Base-by-base conservation (phyloP, 1,139 yeast genomes). In the Pichia sp. region DNA sequence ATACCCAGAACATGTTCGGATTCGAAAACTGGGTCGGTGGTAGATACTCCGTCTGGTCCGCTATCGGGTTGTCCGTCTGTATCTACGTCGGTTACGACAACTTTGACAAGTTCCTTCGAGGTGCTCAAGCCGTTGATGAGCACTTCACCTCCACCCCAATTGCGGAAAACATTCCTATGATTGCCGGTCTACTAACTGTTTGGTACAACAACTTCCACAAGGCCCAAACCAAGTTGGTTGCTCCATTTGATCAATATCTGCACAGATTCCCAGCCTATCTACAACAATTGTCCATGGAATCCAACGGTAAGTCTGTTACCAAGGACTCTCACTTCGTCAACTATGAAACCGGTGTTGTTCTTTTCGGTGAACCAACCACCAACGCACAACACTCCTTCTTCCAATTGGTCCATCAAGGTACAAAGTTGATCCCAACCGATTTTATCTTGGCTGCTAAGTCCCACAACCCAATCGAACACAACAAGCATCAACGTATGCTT, bases 21-120 rank as follows among this genome's bases (percentile, higher is more conserved):
- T 93, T 93, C 69, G 97, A 91, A 74, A 86, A 78, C 77, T 93
- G 99, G 99, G 99, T 93, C 61, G 99, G 99, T 69, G 99, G 99
- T 69, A 87, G 99, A 75, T 93, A 93, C 84, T 92, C 98, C 30
- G 99, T 93, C 58, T 93, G 99, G 99, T 89, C 97, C 47, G 95
- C 99, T 63, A 93, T 93, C 73, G 99, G 99, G 60, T 83, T 93
- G 67, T 89, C 97, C 40, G 93, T 93, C 61, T 96, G 96, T 66
- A 77, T 93, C 67, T 93, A 87, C 82, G 86, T 93, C 74, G 99
- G 99, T 61, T 93, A 73, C 72, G 98, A 93, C 63, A 89, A 91
- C 81, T 93, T 93, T 70, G 91, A 88, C 60, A 81, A 80, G 59
- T 90, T 93, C 80, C 81, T 93, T 70, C 87, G 86, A 75, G 99